phyloP scores from a whole-genome alignment of 2,329 filamentous ascomycete species.

The Elsinoe arachidis region DNA sequence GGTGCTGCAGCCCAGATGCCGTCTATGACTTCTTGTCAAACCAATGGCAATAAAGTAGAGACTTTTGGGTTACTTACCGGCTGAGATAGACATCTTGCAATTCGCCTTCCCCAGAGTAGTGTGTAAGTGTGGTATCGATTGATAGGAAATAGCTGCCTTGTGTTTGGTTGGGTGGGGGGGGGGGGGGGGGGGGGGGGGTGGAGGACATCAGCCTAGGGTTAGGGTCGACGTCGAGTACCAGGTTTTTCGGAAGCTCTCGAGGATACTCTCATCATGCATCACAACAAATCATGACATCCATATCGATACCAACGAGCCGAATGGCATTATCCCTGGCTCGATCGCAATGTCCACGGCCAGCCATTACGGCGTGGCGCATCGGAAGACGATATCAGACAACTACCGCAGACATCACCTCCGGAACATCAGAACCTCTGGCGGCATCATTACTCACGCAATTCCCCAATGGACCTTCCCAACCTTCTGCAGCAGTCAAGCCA shows the following conservation, averaged over 20 bases:
- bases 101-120: background rate
- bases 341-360: background rate
- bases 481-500: background rate
- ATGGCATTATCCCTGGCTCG: background rate
- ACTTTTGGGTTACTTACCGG: constrained; percentile 14
- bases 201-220: background rate
- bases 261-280: background rate
- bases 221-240: background rate
- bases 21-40: constrained; percentile 34
- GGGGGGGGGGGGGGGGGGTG: too few species aligned
- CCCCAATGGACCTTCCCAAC: background rate
- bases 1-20: constrained; percentile 79
- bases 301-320: background rate
- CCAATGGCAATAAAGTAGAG: background rate
- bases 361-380: background rate
- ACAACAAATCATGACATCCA: background rate
- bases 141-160: background rate
- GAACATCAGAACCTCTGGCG: background rate
- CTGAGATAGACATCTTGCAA: constrained; percentile 20
- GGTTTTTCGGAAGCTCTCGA: background rate
- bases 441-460: constrained; percentile 1
- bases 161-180: background rate
- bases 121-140: background rate
- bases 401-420: background rate
- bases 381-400: background rate